Percentiles rank a stretch among this genome's conserved stretches.
Evolutionary conservation across 202 grass and related monocot species (phyloP).

Genomic region (Dendrocalamus latiflorus): DNA sequence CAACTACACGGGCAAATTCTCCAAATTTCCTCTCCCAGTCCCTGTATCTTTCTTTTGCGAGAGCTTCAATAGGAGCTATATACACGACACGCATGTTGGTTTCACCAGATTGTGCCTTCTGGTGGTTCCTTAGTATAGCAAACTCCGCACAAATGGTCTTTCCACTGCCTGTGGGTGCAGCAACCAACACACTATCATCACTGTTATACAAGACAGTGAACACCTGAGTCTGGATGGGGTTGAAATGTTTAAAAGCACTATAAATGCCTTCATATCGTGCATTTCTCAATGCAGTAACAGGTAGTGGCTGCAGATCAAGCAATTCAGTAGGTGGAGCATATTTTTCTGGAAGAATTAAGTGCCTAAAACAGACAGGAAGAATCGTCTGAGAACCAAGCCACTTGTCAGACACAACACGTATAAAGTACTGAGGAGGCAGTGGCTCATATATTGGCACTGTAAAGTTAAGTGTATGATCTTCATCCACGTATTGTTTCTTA

Average conservation of each 20-base stretch:
- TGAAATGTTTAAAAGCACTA: slow-evolving; percentile 86
- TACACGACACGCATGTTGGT: slow-evolving; percentile 74
- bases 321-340: slow-evolving; percentile 85
- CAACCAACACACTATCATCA: slow-evolving; percentile 84
- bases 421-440: slow-evolving; percentile 86
- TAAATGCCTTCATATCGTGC: slow-evolving; percentile 77
- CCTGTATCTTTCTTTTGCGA: slow-evolving; percentile 77
- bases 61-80: slow-evolving; percentile 87
- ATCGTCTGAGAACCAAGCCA: slow-evolving; percentile 92
- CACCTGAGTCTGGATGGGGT: slow-evolving; percentile 92
- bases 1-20: slow-evolving; percentile 65
- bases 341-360: slow-evolving; percentile 92
- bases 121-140: slow-evolving; percentile 79
- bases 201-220: slow-evolving; percentile 83
- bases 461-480: slow-evolving; percentile 87
- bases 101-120: slow-evolving; percentile 54
- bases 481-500: slow-evolving; percentile 84
- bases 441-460: slow-evolving; percentile 89
- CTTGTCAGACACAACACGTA: slow-evolving; percentile 76
- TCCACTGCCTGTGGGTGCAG: slow-evolving; percentile 86
- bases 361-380: slow-evolving; percentile 90
- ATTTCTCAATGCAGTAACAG: slow-evolving; percentile 73
- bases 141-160: slow-evolving; percentile 93
- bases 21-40: slow-evolving; percentile 90
- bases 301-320: slow-evolving; percentile 90